Conservation (phyloP, 2,329 filamentous ascomycete genomes). For the Talaromyces verruculosus region DNA sequence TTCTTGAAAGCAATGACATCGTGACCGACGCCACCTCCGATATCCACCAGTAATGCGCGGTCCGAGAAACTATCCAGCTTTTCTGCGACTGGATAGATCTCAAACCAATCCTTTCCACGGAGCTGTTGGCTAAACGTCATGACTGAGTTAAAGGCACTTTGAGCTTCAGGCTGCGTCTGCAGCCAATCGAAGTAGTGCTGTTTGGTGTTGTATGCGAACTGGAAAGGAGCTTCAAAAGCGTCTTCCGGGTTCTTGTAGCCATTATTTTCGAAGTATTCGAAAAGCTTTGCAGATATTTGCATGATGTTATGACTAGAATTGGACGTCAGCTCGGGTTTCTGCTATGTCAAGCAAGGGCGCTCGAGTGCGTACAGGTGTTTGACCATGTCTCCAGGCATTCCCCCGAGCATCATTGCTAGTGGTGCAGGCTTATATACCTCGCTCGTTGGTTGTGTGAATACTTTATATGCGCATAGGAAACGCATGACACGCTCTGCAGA, state of each 20-base stretch:
- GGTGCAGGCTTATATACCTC: not conserved
- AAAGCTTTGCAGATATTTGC: slow-evolving; percentile 24
- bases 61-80: not conserved
- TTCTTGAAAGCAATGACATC: slow-evolving; percentile 12
- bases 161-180: slow-evolving; percentile 23
- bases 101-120: slow-evolving; percentile 23
- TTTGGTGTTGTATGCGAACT: slow-evolving; percentile 28
- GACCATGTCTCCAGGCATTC: not conserved
- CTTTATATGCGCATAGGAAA: not conserved
- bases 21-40: slow-evolving; percentile 14
- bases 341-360: not conserved
- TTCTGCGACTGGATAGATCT: slow-evolving; percentile 24
- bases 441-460: not conserved
- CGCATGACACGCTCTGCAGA: not conserved
- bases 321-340: not conserved
- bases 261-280: slow-evolving; percentile 31
- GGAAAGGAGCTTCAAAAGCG: slow-evolving; percentile 31
- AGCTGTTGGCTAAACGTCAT: slow-evolving; percentile 26
- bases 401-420: not conserved
- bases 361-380: not conserved
- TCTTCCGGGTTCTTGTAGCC: slow-evolving; percentile 33
- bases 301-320: slow-evolving; percentile 20
- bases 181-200: slow-evolving; percentile 33
- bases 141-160: slow-evolving; percentile 31
- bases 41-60: not conserved